Conservation (phyloP, 371 early-diverging fungal genomes). For the Rhizopus arrhizus region DNA sequence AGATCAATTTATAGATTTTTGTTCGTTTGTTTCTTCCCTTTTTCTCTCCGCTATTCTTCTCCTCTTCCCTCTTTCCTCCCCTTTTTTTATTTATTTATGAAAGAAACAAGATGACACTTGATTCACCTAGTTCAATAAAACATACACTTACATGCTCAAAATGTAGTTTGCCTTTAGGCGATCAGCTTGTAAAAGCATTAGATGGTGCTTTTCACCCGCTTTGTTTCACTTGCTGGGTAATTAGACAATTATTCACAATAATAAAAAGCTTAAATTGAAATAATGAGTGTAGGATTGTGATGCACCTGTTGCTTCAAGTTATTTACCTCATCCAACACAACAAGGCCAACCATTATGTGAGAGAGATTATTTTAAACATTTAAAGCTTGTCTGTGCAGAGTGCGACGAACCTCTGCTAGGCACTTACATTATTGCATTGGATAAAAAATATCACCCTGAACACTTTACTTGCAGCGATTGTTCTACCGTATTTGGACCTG, state of each 20-base stretch:
- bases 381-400: slow-evolving; percentile 84
- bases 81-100: neutral
- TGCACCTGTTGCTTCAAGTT: slow-evolving; percentile 80
- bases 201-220: slow-evolving; percentile 94
- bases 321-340: slow-evolving; percentile 73
- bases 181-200: slow-evolving; percentile 90
- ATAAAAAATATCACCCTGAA: slow-evolving; percentile 91
- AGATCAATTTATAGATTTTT: no score
- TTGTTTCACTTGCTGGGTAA: slow-evolving; percentile 92
- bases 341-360: slow-evolving; percentile 80
- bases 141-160: slow-evolving; percentile 82
- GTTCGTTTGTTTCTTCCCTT: neutral
- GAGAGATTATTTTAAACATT: slow-evolving; percentile 85
- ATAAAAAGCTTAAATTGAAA: neutral
- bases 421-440: slow-evolving; percentile 89
- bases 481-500: slow-evolving; percentile 88
- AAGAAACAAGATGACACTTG: slow-evolving; percentile 1
- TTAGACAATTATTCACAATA: neutral
- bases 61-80: neutral
- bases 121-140: slow-evolving; percentile 29
- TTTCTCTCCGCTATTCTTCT: neutral
- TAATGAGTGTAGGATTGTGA: slow-evolving; percentile 72
- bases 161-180: slow-evolving; percentile 86
- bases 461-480: slow-evolving; percentile 96
- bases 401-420: slow-evolving; percentile 90